These are phyloP conservation scores for Prunus davidiana DNA, from an alignment of 306 rosid species.

Conservation along the genomic window DNA sequence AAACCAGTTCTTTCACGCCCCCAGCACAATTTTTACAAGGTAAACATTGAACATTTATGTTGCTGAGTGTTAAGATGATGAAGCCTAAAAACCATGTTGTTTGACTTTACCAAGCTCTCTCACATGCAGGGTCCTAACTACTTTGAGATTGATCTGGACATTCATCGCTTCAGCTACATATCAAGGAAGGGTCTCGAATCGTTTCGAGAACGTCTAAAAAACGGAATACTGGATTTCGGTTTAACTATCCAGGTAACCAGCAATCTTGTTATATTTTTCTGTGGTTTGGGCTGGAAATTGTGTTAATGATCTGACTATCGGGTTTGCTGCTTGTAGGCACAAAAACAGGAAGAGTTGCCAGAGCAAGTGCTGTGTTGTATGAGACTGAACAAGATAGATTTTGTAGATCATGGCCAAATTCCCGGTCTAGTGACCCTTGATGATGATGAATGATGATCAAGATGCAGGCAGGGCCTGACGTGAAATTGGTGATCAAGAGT, in stretches of 20 bases:
- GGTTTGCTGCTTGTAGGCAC: slow-evolving; percentile 49
- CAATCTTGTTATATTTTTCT: not conserved
- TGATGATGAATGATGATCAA: slow-evolving; percentile 24
- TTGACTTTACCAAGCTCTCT: slow-evolving; percentile 1
- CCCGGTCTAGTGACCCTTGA: slow-evolving; percentile 65
- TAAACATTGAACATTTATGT: slow-evolving; percentile 5
- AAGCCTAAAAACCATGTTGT: not conserved
- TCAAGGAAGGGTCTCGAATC: slow-evolving; percentile 92
- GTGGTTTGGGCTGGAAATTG: not conserved
- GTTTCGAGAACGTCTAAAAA: slow-evolving; percentile 71
- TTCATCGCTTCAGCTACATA: slow-evolving; percentile 93
- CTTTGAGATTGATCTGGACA: slow-evolving; percentile 96
- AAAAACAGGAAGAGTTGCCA: slow-evolving; percentile 86
- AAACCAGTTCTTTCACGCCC: slow-evolving; percentile 96
- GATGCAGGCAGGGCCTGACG: not conserved
- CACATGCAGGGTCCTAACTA: slow-evolving; percentile 72
- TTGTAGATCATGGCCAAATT: slow-evolving; percentile 62
- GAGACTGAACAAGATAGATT: slow-evolving; percentile 86
- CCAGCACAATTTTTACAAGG: slow-evolving; percentile 84
- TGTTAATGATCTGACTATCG: not conserved
- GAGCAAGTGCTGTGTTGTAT: slow-evolving; percentile 86
- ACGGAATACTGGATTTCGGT: slow-evolving; percentile 75
- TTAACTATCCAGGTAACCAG: slow-evolving; percentile 76
- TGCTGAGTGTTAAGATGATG: not conserved
- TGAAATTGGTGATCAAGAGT: not conserved